Evolutionary conservation across 495 filamentous ascomycete species (phyloP), one percentile per base, ranked within the genome.

Genomic region (Evernia prunastri): DNA sequence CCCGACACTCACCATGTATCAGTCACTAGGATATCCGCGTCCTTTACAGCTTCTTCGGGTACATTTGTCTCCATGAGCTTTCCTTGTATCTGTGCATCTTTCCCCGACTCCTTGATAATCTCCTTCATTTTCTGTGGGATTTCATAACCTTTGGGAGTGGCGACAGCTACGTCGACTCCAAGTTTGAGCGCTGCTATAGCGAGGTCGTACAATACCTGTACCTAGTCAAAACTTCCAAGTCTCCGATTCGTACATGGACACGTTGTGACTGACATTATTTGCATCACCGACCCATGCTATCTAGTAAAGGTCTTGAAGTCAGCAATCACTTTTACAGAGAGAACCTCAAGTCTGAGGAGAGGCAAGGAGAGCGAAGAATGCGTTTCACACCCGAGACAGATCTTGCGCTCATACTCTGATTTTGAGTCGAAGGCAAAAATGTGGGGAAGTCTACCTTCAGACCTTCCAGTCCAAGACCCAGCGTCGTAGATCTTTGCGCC

Each of bases 231-330:
- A 5, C 13, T 40, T 15, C 20, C 11, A 13, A 29, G 7, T 29
- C n/a, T 17, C 13, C 17, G 7, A 3, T 15, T 11, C 7, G 1
- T 17, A 15, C 13, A 8, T 33, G 60, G 17, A 7, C 1, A 10
- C 42, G 8, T 25, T 31, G 36, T 31, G 54, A 40, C 51, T 54
- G 42, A 98, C 93, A 69, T 98, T 98, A 77, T 97, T 98, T 23
- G 92, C 89, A 71, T 98, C 94, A 51, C 94, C 94, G 29, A 98
- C 80, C 94, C 94, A 98, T 9, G 94, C 92, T 63, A 98, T 84
- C 74, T 54, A 54, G 1, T 20, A 35, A 17, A 54, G 49, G 33
- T 7, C 3, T 6, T 20, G 20, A 17, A 33, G 51, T 54, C 17
- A 29, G 51, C n/a, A 33, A 18, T 10, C 12, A 1, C 15, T 54